Conservation (phyloP, 1,284 basidiomycete species). For the Cryptococcus neoformans region DNA sequence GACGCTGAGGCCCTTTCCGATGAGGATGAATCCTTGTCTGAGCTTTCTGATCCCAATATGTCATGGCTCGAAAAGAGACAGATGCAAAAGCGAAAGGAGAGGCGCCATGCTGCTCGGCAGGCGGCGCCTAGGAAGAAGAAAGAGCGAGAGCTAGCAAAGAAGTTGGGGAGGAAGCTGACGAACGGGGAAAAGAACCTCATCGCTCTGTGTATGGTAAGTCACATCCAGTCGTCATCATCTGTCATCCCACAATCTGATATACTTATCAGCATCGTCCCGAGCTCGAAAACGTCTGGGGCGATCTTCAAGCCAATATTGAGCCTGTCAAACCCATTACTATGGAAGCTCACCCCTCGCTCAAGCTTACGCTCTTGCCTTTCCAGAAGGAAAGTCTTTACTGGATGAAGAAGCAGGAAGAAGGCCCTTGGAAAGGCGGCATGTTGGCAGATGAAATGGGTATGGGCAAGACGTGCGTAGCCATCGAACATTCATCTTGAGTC, state of each 20-base stretch:
- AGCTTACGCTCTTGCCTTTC: constrained; percentile 60
- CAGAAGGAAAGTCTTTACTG: constrained; percentile 92
- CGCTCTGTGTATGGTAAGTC: constrained; percentile 56
- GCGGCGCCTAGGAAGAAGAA: constrained; percentile 44
- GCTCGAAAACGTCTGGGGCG: constrained; percentile 81
- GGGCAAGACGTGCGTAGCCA: constrained; percentile 65
- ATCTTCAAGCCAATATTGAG: constrained; percentile 65
- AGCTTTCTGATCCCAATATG: background rate
- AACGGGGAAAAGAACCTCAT: constrained; percentile 75
- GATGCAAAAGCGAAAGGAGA: constrained; percentile 6
- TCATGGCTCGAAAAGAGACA: background rate
- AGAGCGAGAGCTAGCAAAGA: constrained; percentile 54
- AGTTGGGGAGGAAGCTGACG: constrained; percentile 69
- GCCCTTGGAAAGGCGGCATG: constrained; percentile 88
- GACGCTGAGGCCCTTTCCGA: constrained; percentile 2
- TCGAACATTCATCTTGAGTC: background rate
- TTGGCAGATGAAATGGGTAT: constrained; percentile 77
- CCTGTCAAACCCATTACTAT: constrained; percentile 66
- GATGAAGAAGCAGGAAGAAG: constrained; percentile 92
- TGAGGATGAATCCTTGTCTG: constrained; percentile 4
- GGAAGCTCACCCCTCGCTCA: constrained; percentile 75
- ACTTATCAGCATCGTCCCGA: constrained; percentile 57
- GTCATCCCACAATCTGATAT: background rate
- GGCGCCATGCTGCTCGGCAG: constrained; percentile 52
- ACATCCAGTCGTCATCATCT: background rate